A percentile compares a stretch with the other conserved stretches of the same genome.
Evolutionary conservation across 306 rosid species (phyloP).

Genomic region (Herpetospermum pedunculosum): DNA sequence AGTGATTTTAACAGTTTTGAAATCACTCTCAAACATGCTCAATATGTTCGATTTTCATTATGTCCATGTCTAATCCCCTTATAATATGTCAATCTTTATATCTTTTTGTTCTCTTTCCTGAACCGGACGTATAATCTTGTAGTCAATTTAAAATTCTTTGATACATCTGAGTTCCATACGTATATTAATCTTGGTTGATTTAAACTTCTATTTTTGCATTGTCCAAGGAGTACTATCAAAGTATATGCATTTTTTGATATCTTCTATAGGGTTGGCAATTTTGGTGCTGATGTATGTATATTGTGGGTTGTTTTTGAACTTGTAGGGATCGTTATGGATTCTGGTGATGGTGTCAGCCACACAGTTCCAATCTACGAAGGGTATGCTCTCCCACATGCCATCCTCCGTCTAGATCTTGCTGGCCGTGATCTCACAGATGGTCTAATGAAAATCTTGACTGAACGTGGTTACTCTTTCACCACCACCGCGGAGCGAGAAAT

Average conservation of each 20-base stretch:
- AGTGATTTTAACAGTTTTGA: no score
- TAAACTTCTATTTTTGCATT: neutral
- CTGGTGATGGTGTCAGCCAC: constrained; percentile 99
- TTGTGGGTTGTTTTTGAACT: constrained; percentile 2
- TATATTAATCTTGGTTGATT: neutral
- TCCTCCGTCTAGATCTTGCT: constrained; percentile 89
- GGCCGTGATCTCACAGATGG: constrained; percentile 97
- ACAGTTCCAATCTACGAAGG: constrained; percentile 98
- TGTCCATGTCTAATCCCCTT: neutral
- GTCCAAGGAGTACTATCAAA: neutral
- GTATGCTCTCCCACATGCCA: constrained; percentile 96
- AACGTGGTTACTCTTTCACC: constrained; percentile 98
- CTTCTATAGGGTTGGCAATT: neutral
- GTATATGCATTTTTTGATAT: neutral
- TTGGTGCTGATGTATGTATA: neutral
- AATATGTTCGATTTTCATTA: neutral
- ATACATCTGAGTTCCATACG: neutral
- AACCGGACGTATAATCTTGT: neutral
- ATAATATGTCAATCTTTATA: neutral
- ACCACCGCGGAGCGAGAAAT: constrained; percentile 95
- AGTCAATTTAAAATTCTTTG: neutral
- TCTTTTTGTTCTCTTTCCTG: neutral
- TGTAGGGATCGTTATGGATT: constrained; percentile 82
- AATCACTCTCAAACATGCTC: no score
- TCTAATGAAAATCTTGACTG: constrained; percentile 93